phyloP scores from a whole-genome alignment of 306 rosid species.

The Trichosanthes truncata region DNA sequence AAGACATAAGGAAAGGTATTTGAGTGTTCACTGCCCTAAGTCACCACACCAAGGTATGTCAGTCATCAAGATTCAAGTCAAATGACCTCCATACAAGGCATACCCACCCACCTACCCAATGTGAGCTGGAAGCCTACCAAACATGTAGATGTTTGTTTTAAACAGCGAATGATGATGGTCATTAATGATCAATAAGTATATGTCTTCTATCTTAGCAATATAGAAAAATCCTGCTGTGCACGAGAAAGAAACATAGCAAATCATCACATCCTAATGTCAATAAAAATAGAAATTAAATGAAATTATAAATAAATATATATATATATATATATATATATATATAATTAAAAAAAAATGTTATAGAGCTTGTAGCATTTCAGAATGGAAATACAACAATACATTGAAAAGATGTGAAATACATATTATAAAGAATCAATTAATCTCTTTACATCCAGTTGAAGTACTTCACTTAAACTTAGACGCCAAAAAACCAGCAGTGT shows the following conservation, averaged over 20 bases:
- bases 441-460: background rate
- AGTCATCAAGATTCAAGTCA: background rate
- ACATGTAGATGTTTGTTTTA: background rate
- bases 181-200: background rate
- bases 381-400: background rate
- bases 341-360: background rate
- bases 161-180: background rate
- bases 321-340: too few relatives aligned
- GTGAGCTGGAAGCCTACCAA: background rate
- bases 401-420: background rate
- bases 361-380: background rate
- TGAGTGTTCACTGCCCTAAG: background rate
- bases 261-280: background rate
- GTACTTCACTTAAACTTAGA: background rate
- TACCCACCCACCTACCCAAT: background rate
- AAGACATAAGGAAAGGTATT: background rate
- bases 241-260: background rate
- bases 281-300: background rate
- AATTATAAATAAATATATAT: too few relatives aligned
- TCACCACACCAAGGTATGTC: background rate
- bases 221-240: background rate
- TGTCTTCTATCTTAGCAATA: background rate
- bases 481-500: background rate
- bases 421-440: background rate
- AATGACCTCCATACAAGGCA: background rate